phyloP scores from a whole-genome alignment of 2,329 filamentous ascomycete genomes.

The Sarocladiaceae sp. region DNA sequence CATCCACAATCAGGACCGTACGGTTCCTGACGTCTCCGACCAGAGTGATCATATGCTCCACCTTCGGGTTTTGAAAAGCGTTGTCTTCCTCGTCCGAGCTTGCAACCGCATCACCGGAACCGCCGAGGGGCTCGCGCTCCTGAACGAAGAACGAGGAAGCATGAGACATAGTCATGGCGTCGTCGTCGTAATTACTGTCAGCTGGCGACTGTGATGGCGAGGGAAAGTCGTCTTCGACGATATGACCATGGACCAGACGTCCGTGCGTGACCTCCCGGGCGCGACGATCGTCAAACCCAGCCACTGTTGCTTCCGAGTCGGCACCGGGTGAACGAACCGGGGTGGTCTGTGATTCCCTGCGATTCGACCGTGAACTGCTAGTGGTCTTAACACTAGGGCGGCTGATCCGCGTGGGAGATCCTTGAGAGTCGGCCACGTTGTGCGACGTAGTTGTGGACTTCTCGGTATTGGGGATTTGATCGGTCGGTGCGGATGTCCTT shows the following conservation, averaged over 20 bases:
- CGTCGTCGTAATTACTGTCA: constrained; percentile 63
- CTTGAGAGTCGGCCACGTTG: constrained; percentile 34
- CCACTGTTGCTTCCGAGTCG: constrained; percentile 10
- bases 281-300: constrained; percentile 67
- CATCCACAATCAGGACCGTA: constrained; percentile 90
- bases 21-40: constrained; percentile 88
- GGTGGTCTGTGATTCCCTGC: background rate
- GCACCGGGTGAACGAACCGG: constrained; percentile 5
- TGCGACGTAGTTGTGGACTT: constrained; percentile 20
- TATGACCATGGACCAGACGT: constrained; percentile 84
- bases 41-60: constrained; percentile 95
- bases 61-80: constrained; percentile 67
- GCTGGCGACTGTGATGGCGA: constrained; percentile 67
- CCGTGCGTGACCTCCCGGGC: constrained; percentile 88
- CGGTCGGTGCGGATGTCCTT: constrained; percentile 14
- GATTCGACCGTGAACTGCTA: background rate
- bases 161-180: constrained; percentile 73
- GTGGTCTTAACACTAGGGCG: constrained; percentile 6
- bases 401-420: constrained; percentile 33
- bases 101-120: constrained; percentile 74
- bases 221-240: constrained; percentile 89
- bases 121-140: constrained; percentile 64
- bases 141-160: constrained; percentile 76
- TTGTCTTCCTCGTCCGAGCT: constrained; percentile 92
- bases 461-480: constrained; percentile 16